phyloP scores from a whole-genome alignment of 768 basidiomycete genomes.

The Amanita exitialis region DNA sequence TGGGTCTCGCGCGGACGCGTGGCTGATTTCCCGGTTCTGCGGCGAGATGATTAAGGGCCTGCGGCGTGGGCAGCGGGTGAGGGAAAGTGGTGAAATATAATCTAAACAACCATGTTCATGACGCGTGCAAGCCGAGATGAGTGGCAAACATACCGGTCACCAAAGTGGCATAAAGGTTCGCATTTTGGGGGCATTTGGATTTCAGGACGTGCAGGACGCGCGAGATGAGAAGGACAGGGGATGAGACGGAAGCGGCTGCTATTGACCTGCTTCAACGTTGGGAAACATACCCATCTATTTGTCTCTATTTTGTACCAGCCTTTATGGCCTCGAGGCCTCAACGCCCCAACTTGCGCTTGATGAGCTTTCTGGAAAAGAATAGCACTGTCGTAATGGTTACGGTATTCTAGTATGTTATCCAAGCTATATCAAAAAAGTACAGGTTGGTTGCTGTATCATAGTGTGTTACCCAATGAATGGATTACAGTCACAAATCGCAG shows the following conservation, averaged over 20 bases:
- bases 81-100: conserved; percentile 88
- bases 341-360: neutral
- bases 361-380: too few relatives aligned
- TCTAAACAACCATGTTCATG: conserved; percentile 25
- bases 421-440: too few relatives aligned
- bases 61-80: conserved; percentile 58
- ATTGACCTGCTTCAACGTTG: neutral
- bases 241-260: conserved; percentile 12
- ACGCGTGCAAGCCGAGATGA: conserved; percentile 9
- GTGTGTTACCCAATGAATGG: conserved; percentile 38
- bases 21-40: conserved; percentile 45
- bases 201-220: conserved; percentile 9
- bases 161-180: conserved; percentile 73
- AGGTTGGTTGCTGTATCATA: too few relatives aligned
- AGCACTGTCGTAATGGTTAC: too few relatives aligned
- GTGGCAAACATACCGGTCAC: conserved; percentile 50
- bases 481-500: conserved; percentile 59
- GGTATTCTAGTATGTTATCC: too few relatives aligned
- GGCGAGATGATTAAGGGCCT: conserved; percentile 51
- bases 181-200: conserved; percentile 40
- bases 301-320: conserved; percentile 2
- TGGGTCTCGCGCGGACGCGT: conserved; percentile 49
- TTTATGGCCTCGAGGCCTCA: neutral
- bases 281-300: conserved; percentile 5
- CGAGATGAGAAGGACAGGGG: conserved; percentile 13